Evolutionary conservation across 192 early-diverging fungal species (phyloP), one percentile per base, ranked within the genome.

Genomic region (Obelidium mucronatum): DNA sequence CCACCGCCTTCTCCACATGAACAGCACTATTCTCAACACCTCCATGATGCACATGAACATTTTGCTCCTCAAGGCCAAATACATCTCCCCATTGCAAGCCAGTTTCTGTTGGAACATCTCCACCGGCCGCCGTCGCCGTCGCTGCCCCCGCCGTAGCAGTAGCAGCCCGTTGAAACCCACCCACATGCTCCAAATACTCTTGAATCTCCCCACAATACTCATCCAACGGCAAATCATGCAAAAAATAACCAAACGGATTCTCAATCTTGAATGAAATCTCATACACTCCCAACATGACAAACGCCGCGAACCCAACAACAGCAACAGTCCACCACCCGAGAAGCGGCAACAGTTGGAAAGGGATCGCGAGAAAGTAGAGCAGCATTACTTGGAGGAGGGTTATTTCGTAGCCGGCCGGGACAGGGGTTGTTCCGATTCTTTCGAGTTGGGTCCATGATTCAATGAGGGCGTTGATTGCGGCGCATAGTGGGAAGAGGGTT

Each of bases 231-330:
- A 61, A 31, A 30, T 61, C 33, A 30, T 61, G 59, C 15, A 61
- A 61, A 61, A 30, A 26, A 13, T 26, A 17, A 22, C n/a, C 37
- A 66, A 66, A 66, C 30, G 64, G 64, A 39, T 40, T 40, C 34
- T 36, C 64, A 66, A 66, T 42, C 33, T 40, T 42, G 13, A 40
- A 19, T 39, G 64, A 66, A 40, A 66, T 66, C 19, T 33, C 64
- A 15, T 15, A 17, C 1, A 66, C 17, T 66, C 64, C 64, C 1
- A 36, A 17, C 34, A 66, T 40, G 11, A 66, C 17, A 40, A 40
- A 39, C 28, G 64, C 64, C 13, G 64, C 30, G 40, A 66, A n/a
- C 1, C 1, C 19, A 22, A 39, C 37, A 15, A 39, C 37, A n/a
- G 40, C 22, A 24, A 66, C 37, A n/a, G 33, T 66, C 34, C 11